Evolutionary conservation across 169 alveolate genomes (phyloP).

Genomic region (Plasmodium berghei): DNA sequence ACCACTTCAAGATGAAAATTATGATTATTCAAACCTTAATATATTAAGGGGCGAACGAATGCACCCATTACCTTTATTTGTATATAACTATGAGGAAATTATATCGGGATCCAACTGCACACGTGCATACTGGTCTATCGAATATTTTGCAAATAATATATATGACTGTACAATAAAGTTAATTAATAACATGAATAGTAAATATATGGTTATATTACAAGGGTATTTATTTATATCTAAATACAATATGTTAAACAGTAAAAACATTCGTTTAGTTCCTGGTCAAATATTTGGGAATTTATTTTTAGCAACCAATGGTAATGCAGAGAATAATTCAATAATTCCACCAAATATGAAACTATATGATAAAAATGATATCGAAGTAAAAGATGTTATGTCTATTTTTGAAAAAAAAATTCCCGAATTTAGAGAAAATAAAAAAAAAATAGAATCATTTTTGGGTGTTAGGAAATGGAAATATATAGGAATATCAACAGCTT

Average conservation of each 20-base stretch:
- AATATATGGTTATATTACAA: slow-evolving; percentile 74
- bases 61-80: slow-evolving; percentile 71
- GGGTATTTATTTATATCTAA: slow-evolving; percentile 70
- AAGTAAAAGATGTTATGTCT: slow-evolving; percentile 56
- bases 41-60: slow-evolving; percentile 70
- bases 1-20: background rate
- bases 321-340: slow-evolving; percentile 20
- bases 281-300: slow-evolving; percentile 72
- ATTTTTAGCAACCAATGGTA: slow-evolving; percentile 68
- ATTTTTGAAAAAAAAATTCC: slow-evolving; percentile 75
- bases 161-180: slow-evolving; percentile 70
- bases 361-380: slow-evolving; percentile 61
- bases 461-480: slow-evolving; percentile 71
- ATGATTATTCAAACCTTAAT: slow-evolving; percentile 25
- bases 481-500: slow-evolving; percentile 72
- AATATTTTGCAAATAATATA: slow-evolving; percentile 30
- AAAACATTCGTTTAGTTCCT: slow-evolving; percentile 54
- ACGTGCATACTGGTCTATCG: slow-evolving; percentile 66
- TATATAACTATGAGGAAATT: slow-evolving; percentile 56
- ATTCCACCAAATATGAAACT: slow-evolving; percentile 72
- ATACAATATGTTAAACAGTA: slow-evolving; percentile 28
- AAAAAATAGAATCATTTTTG: slow-evolving; percentile 60
- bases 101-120: slow-evolving; percentile 55
- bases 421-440: slow-evolving; percentile 63
- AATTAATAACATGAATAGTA: slow-evolving; percentile 68